Evolutionary conservation across 1,284 basidiomycete species (phyloP).

Genomic region (Ganoderma lucidum): DNA sequence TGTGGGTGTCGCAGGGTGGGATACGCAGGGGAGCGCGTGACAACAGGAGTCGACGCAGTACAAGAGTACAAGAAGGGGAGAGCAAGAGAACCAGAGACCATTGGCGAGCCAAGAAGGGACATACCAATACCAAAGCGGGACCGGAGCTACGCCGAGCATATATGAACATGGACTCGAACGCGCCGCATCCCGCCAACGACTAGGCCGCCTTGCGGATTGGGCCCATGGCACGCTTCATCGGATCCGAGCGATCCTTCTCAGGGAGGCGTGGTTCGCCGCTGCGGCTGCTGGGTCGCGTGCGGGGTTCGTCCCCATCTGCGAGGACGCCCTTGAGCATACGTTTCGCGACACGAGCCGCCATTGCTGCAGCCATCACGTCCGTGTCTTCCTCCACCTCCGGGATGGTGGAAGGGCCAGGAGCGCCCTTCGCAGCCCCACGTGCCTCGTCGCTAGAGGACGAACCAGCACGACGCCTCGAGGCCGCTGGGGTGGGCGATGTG

Average conservation of each 20-base stretch:
- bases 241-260: conserved; percentile 39
- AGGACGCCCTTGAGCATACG: conserved; percentile 31
- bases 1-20: conserved; percentile 21
- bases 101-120: background rate
- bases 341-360: conserved; percentile 30
- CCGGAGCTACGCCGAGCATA: background rate
- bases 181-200: background rate
- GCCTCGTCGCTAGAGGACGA: conserved; percentile 35
- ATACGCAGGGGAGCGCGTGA: conserved; percentile 13
- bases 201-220: conserved; percentile 23
- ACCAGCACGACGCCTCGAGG: conserved; percentile 23
- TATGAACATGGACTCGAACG: background rate
- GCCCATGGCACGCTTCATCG: conserved; percentile 37
- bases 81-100: background rate
- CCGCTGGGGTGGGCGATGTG: conserved; percentile 20
- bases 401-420: conserved; percentile 13
- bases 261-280: conserved; percentile 30
- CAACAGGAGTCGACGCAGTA: conserved; percentile 3
- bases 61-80: background rate
- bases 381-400: conserved; percentile 20
- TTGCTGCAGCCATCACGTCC: conserved; percentile 31
- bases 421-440: conserved; percentile 11
- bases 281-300: conserved; percentile 32
- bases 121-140: background rate
- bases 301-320: conserved; percentile 25